Evolutionary conservation across 2,329 filamentous ascomycete genomes (phyloP).

Genomic region (Neonectria sp.): DNA sequence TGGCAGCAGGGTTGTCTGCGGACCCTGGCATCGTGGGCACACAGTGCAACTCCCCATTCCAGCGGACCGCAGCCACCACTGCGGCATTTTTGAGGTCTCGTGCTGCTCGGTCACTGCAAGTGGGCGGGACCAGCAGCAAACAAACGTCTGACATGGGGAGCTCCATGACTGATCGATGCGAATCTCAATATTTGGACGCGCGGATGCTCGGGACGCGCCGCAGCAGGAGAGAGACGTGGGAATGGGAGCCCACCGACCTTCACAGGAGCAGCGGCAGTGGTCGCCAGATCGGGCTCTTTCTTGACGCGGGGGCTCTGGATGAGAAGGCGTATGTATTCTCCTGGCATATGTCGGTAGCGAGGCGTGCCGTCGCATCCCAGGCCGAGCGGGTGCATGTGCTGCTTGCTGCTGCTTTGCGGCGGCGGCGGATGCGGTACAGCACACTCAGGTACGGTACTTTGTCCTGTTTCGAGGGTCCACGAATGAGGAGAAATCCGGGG

Average conservation of each 20-base stretch:
- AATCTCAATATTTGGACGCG: background rate
- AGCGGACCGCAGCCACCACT: conserved; percentile 27
- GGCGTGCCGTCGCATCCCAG: background rate
- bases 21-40: conserved; percentile 19
- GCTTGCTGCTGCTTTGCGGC: background rate
- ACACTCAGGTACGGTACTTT: conserved; percentile 17
- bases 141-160: conserved; percentile 13
- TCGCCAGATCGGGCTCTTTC: too few species aligned
- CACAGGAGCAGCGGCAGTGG: too few species aligned
- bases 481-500: conserved; percentile 35
- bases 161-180: background rate
- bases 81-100: conserved; percentile 30
- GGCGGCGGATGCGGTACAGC: conserved; percentile 11
- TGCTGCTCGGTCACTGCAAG: conserved; percentile 14
- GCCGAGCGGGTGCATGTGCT: conserved; percentile 18
- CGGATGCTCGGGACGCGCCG: background rate
- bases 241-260: too few species aligned
- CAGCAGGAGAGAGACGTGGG: background rate
- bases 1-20: conserved; percentile 20
- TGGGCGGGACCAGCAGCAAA: conserved; percentile 3
- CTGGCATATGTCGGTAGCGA: too few species aligned
- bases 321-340: background rate
- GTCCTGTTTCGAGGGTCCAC: conserved; percentile 15
- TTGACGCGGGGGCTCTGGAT: too few species aligned
- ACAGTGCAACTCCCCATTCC: conserved; percentile 22